Base-by-base conservation (phyloP, 805 yeast species). In the Candida palmyrensis region DNA sequence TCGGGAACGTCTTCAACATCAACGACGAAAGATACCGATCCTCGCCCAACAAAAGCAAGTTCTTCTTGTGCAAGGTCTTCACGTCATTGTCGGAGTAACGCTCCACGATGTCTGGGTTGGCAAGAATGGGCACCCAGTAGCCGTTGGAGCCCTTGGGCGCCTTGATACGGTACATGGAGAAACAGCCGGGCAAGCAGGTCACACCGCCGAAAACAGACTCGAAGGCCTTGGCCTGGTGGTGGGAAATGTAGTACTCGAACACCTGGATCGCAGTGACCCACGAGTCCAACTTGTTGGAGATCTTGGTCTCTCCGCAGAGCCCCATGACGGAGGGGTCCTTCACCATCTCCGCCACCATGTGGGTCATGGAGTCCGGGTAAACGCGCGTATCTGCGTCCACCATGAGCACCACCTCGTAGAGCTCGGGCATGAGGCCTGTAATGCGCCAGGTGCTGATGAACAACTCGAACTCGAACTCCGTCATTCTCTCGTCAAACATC, bases 211-310 rank as follows among this genome's bases (percentile, higher is more conserved):
- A 88, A 2, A 83, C 89, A n/a, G 95, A 80, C 60, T 88, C 97
- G 57, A 88, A 88, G 0, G 96, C 95, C 57, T 88, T 88, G 1
- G 96, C 78, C 53, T 85, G 95, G 61, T 88, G 97, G 59, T 88
- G 96, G 4, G 96, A 87, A 42, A 88, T 84, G 58, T 80, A 88
- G 55, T 88, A 88, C 50, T 88, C 96, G 55, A 88, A 88, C 18
- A 88, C 96, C 62, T 88, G 97, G 50, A 88, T 88, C 24, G 85
- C 82, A 1, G 96, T 85, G 11, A 87, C 95, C 95, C 96, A 88
- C 10, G 88, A 75, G 39, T 75, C 79, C 3, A 71, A 55, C 55
- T 88, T 88, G 57, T 88, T 88, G 4, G 94, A 75, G 47, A 88
- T 88, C 56, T 85, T 87, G 0, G 97, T 88, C 54, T 88, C 97